Conservation (phyloP, 1,284 basidiomycete genomes). For the Pterulicium gracile region DNA sequence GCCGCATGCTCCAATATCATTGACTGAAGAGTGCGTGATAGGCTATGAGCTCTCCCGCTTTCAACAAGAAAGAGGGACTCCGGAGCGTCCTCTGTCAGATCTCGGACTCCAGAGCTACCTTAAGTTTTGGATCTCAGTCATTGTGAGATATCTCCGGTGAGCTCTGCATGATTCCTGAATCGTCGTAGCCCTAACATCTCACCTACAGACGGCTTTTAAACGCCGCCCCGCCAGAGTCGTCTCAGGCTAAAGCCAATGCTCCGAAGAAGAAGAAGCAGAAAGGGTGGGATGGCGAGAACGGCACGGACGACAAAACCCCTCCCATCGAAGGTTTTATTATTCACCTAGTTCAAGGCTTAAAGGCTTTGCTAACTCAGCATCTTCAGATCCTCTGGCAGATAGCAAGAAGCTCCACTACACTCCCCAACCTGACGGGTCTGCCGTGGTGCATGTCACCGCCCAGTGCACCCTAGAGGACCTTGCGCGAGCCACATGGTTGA, state of each 20-base stretch:
- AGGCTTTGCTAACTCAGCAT: too few relatives aligned
- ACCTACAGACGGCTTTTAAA: constrained; percentile 44
- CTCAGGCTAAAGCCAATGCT: constrained; percentile 29
- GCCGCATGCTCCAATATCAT: not conserved
- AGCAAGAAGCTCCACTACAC: constrained; percentile 42
- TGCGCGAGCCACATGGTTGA: constrained; percentile 70
- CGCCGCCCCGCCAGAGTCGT: constrained; percentile 41
- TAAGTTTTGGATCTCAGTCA: constrained; percentile 82
- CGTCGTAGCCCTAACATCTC: too few relatives aligned
- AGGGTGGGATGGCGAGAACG: constrained; percentile 55
- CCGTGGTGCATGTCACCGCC: constrained; percentile 52
- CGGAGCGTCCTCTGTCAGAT: constrained; percentile 91
- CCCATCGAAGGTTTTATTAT: constrained; percentile 20
- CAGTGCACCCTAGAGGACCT: constrained; percentile 63
- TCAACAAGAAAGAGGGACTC: constrained; percentile 76
- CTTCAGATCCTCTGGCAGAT: constrained; percentile 25
- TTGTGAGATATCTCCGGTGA: constrained; percentile 74
- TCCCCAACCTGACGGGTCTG: constrained; percentile 51
- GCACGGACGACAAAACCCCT: constrained; percentile 20
- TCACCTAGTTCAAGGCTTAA: not conserved
- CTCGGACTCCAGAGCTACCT: constrained; percentile 88
- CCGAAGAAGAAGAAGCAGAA: constrained; percentile 42
- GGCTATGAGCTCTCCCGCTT: constrained; percentile 86
- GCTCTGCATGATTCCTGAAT: constrained; percentile 9
- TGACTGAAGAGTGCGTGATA: constrained; percentile 17